These are phyloP conservation scores for Aspergillus mulundensis DNA, from an alignment of 495 filamentous ascomycete genomes.

Conservation along the genomic window DNA sequence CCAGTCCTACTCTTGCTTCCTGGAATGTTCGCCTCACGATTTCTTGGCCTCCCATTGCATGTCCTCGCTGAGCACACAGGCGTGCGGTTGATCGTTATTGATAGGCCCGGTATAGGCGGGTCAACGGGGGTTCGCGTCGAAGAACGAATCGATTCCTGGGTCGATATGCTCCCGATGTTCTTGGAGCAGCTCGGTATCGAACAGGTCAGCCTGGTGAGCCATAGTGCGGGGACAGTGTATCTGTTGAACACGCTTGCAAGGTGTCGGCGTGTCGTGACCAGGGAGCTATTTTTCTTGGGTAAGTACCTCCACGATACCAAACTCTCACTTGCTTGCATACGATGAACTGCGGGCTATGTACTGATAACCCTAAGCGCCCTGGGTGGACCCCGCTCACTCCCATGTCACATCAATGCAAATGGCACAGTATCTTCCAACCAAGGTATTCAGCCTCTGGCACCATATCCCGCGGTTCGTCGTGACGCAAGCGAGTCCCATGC, in stretches of 20 bases:
- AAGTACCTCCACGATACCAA: not conserved
- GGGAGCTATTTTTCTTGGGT: conserved; percentile 35
- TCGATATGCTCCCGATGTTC: conserved; percentile 40
- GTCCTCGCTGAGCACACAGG: conserved; percentile 26
- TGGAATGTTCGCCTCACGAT: conserved; percentile 36
- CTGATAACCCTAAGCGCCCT: conserved; percentile 30
- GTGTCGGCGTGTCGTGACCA: conserved; percentile 33
- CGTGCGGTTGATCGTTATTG: conserved; percentile 28
- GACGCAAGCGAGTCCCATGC: conserved; percentile 19
- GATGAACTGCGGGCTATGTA: too few species aligned
- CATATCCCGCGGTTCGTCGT: conserved; percentile 32
- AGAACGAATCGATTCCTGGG: conserved; percentile 36
- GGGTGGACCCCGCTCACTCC: conserved; percentile 42
- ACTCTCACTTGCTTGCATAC: too few species aligned
- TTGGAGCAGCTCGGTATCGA: conserved; percentile 35
- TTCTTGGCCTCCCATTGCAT: conserved; percentile 24
- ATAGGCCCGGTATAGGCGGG: conserved; percentile 39
- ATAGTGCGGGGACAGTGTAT: conserved; percentile 47
- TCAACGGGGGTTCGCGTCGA: conserved; percentile 38
- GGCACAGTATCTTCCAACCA: conserved; percentile 24
- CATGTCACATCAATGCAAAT: conserved; percentile 24
- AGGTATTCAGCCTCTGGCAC: conserved; percentile 31
- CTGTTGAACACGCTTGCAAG: conserved; percentile 39
- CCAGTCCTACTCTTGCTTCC: conserved; percentile 28
- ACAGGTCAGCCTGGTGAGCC: conserved; percentile 38